Conservation (phyloP, 345 rosid species). For the Hypericum perforatum region DNA sequence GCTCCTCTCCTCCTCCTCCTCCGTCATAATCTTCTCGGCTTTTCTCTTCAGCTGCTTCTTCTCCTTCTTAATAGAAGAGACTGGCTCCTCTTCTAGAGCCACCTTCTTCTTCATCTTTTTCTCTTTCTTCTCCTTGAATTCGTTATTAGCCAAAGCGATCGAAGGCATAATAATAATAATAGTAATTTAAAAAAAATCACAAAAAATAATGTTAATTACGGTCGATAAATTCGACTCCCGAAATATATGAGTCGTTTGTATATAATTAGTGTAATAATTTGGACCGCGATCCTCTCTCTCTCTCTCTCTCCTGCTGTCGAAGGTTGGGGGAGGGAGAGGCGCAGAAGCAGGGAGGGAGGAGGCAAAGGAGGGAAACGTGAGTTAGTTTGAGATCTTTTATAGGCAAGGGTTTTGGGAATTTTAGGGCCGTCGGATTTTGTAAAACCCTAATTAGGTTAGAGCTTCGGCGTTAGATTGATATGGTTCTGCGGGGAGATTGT, state of each 20-base stretch:
- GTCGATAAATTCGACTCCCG: too few species aligned
- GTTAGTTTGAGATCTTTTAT: constrained; percentile 17
- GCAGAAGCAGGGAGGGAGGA: constrained; percentile 35
- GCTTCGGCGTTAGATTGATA: constrained; percentile 26
- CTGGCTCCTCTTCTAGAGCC: neutral
- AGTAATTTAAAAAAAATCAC: too few species aligned
- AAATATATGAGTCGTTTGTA: too few species aligned
- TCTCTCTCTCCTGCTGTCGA: constrained; percentile 23
- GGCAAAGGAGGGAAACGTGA: constrained; percentile 6
- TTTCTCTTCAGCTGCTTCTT: constrained; percentile 49
- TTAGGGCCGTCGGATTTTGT: constrained; percentile 31
- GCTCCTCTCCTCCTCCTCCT: constrained; percentile 37
- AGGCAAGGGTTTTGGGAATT: neutral
- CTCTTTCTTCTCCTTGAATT: constrained; percentile 30
- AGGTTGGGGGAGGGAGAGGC: constrained; percentile 10
- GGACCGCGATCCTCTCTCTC: too few species aligned
- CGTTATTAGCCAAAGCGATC: constrained; percentile 21
- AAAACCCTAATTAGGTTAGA: constrained; percentile 5
- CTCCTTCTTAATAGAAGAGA: constrained; percentile 29
- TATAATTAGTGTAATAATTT: too few species aligned
- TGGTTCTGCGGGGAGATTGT: too few species aligned
- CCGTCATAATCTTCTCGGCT: constrained; percentile 33
- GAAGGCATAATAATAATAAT: constrained; percentile 42
- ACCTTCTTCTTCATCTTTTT: constrained; percentile 39
- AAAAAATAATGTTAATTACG: too few species aligned